Evolutionary conservation across 2,329 filamentous ascomycete genomes (phyloP).

Genomic region (Stylonectria norvegica): DNA sequence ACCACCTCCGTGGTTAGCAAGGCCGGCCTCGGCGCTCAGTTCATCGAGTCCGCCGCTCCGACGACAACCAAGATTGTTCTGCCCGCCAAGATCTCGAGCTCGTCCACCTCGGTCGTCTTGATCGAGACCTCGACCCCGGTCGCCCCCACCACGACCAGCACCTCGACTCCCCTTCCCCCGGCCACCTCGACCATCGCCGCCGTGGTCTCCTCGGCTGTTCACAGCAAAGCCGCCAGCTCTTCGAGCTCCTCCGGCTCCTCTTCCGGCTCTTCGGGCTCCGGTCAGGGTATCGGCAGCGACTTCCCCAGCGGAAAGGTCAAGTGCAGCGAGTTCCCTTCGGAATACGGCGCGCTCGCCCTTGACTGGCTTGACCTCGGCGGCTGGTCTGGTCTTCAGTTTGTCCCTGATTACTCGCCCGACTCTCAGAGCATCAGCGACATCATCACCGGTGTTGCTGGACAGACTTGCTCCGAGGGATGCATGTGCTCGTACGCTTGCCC

Average conservation of each 20-base stretch:
- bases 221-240: constrained; percentile 20
- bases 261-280: constrained; percentile 20
- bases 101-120: too few species aligned
- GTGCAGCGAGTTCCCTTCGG: constrained; percentile 72
- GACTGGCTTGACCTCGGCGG: constrained; percentile 67
- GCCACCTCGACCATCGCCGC: constrained; percentile 17
- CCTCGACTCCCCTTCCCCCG: constrained; percentile 12
- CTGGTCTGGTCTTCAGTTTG: constrained; percentile 75
- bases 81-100: constrained; percentile 16
- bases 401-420: constrained; percentile 47
- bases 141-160: constrained; percentile 25
- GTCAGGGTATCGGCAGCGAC: constrained; percentile 56
- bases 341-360: constrained; percentile 74
- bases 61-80: constrained; percentile 30
- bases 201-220: constrained; percentile 16
- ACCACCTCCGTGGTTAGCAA: constrained; percentile 33
- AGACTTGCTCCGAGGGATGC: constrained; percentile 56
- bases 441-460: constrained; percentile 58
- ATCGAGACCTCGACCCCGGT: neutral
- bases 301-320: constrained; percentile 74
- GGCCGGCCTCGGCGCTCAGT: constrained; percentile 42
- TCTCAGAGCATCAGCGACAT: constrained; percentile 61
- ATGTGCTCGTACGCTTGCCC: constrained; percentile 95
- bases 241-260: constrained; percentile 17
- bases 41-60: constrained; percentile 47